These are phyloP conservation scores for Plantago coronopus DNA, from an alignment of 305 asterid species.

Conservation along the genomic window DNA sequence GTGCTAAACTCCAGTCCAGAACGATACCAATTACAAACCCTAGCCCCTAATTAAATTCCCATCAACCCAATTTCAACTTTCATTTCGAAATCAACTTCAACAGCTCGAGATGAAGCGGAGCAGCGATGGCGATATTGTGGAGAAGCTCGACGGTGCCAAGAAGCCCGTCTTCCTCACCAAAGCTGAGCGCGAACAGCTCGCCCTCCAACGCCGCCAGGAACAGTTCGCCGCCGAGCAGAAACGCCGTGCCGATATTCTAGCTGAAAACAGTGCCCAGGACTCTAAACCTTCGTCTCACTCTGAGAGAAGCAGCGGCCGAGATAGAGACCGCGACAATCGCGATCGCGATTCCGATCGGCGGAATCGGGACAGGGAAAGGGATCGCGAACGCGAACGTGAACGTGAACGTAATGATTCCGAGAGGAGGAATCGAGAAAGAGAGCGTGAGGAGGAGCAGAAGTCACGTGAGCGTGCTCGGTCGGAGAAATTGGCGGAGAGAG, in stretches of 20 bases:
- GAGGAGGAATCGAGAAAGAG: slow-evolving; percentile 59
- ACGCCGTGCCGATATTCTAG: slow-evolving; percentile 41
- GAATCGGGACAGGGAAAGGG: slow-evolving; percentile 35
- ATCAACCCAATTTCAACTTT: not conserved
- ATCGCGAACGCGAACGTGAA: slow-evolving; percentile 46
- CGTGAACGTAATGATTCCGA: slow-evolving; percentile 37
- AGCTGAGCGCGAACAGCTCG: slow-evolving; percentile 53
- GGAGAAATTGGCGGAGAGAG: slow-evolving; percentile 65
- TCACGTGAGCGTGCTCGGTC: slow-evolving; percentile 57
- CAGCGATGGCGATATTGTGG: not conserved
- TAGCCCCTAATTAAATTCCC: not conserved
- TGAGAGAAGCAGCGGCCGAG: slow-evolving; percentile 29
- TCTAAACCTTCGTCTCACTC: slow-evolving; percentile 24
- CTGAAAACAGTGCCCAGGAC: slow-evolving; percentile 15
- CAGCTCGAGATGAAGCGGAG: not conserved
- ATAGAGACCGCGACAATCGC: slow-evolving; percentile 32
- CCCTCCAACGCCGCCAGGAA: slow-evolving; percentile 52
- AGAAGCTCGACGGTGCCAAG: slow-evolving; percentile 25
- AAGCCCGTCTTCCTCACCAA: slow-evolving; percentile 60
- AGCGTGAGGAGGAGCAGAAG: slow-evolving; percentile 67
- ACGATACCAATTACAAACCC: not conserved
- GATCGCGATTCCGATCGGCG: slow-evolving; percentile 40
- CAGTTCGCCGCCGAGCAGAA: slow-evolving; percentile 40
- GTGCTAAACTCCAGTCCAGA: too few relatives aligned
- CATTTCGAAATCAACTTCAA: too few relatives aligned